phyloP scores from a whole-genome alignment of 148 eudicot genomes.

The Fagopyrum esculentum region DNA sequence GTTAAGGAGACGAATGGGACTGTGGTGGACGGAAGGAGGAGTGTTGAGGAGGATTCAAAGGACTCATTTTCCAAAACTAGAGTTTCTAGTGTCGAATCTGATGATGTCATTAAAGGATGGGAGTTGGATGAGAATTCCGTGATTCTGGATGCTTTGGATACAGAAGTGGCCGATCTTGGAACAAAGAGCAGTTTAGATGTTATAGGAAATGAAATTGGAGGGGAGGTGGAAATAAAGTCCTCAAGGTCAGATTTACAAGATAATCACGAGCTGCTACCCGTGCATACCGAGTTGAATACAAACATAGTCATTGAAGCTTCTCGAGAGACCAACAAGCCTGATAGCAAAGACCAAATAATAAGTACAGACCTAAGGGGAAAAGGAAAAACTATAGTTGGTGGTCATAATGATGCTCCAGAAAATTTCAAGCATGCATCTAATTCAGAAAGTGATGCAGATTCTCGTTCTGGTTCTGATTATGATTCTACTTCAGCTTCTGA shows the following conservation, averaged over 20 bases:
- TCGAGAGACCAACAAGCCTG: constrained; percentile 16
- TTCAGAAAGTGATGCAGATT: constrained; percentile 47
- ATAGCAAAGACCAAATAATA: constrained; percentile 15
- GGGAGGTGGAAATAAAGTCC: constrained; percentile 9
- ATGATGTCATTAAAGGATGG: constrained; percentile 25
- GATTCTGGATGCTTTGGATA: constrained; percentile 17
- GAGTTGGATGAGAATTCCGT: constrained; percentile 19
- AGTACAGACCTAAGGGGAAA: constrained; percentile 19
- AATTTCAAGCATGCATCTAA: constrained; percentile 30
- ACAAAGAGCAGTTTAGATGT: constrained; percentile 16
- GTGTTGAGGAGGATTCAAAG: constrained; percentile 22
- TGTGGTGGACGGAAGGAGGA: constrained; percentile 21
- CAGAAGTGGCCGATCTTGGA: constrained; percentile 16
- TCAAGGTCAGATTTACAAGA: constrained; percentile 10
- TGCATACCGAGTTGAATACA: constrained; percentile 12
- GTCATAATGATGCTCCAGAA: constrained; percentile 16
- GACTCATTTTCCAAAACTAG: constrained; percentile 16
- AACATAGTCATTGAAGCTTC: constrained; percentile 16
- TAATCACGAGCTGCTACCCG: background rate
- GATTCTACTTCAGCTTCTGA: constrained; percentile 62
- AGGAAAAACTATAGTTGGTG: constrained; percentile 16
- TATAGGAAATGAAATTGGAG: constrained; percentile 16
- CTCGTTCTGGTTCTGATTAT: constrained; percentile 62
- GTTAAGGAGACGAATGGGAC: constrained; percentile 22
- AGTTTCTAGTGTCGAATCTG: constrained; percentile 28